phyloP scores from a whole-genome alignment of 2,329 filamentous ascomycete genomes.

The Cercospora zeae-maydis region DNA sequence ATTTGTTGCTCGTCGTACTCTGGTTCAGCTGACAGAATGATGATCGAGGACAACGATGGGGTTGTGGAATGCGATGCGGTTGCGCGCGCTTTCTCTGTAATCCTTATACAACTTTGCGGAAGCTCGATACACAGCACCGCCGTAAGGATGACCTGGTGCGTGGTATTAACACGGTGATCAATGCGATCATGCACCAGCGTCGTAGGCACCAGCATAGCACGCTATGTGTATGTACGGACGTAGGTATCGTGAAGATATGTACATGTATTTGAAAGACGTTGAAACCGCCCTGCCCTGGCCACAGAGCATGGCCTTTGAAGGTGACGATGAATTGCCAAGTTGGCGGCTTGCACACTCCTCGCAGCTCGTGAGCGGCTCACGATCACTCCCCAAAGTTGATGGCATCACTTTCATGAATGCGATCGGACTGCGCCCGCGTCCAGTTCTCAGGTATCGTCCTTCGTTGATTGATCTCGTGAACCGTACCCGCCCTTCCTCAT shows the following conservation, averaged over 20 bases:
- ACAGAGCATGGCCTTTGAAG: not conserved
- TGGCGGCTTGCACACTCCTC: not conserved
- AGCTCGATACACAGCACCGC: not conserved
- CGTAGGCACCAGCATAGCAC: not conserved
- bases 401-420: not conserved
- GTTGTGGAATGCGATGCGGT: not conserved
- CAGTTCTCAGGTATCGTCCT: constrained; percentile 38
- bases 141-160: not conserved
- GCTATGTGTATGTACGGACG: not conserved
- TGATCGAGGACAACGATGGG: too few relatives aligned
- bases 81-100: not conserved
- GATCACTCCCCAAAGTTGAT: not conserved
- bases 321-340: not conserved
- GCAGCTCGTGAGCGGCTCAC: not conserved
- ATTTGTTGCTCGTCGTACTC: too few relatives aligned
- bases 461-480: constrained; percentile 61
- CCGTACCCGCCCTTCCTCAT: constrained; percentile 38
- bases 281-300: not conserved
- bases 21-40: too few relatives aligned
- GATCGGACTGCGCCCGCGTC: constrained; percentile 1
- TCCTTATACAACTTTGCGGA: not conserved
- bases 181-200: not conserved
- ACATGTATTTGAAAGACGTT: not conserved
- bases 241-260: not conserved
- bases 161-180: not conserved